These are phyloP conservation scores for Baudoinia panamericana DNA, from an alignment of 495 filamentous ascomycete species.

Conservation along the genomic window DNA sequence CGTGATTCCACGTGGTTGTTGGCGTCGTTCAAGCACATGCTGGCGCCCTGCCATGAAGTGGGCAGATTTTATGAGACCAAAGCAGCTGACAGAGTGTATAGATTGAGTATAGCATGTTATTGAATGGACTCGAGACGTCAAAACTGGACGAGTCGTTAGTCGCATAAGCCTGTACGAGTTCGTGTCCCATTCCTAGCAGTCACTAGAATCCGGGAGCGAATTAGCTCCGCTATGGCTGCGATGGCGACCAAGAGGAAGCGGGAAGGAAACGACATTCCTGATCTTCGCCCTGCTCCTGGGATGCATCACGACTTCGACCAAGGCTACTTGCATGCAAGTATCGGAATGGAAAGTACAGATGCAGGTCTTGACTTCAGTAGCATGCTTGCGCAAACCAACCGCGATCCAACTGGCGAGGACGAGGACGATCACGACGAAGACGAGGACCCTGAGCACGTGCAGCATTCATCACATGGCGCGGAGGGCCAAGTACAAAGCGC, in stretches of 20 bases:
- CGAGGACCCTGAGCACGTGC: background rate
- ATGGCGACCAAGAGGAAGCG: slow-evolving; percentile 30
- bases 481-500: slow-evolving; percentile 24
- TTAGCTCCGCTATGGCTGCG: slow-evolving; percentile 13
- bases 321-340: slow-evolving; percentile 12
- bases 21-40: no score
- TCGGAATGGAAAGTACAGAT: slow-evolving; percentile 22
- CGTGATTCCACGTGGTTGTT: no score
- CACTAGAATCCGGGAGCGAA: no score
- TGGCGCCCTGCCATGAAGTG: no score
- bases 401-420: background rate
- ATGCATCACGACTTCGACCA: slow-evolving; percentile 20
- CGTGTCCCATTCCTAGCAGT: no score
- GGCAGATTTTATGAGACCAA: no score
- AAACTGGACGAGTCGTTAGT: no score
- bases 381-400: slow-evolving; percentile 14
- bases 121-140: no score
- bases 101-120: no score
- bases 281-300: slow-evolving; percentile 24
- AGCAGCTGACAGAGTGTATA: no score
- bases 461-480: slow-evolving; percentile 23
- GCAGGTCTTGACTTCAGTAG: slow-evolving; percentile 17
- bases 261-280: slow-evolving; percentile 23
- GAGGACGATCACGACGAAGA: slow-evolving; percentile 6
- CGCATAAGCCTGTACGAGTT: no score